Evolutionary conservation across 345 rosid species (phyloP).

Genomic region (Lepidium sativum): DNA sequence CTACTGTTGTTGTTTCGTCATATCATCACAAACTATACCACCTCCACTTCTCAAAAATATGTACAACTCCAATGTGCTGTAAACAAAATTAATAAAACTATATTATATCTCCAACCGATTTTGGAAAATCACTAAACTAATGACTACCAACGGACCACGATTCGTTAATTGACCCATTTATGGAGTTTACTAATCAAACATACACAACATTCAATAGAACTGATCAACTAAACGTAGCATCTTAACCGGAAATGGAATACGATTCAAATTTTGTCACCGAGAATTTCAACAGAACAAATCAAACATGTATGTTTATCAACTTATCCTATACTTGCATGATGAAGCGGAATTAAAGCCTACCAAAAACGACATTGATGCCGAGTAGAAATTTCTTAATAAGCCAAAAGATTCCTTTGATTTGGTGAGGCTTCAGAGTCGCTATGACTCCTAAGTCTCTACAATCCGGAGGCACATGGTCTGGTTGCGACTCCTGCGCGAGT

Average conservation of each 20-base stretch:
- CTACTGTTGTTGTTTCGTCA: conserved; percentile 47
- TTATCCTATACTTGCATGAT: not conserved
- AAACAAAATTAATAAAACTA: not conserved
- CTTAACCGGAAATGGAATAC: too few relatives aligned
- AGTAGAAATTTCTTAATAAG: conserved; percentile 54
- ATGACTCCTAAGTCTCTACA: too few relatives aligned
- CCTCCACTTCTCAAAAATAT: not conserved
- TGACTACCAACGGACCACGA: too few relatives aligned
- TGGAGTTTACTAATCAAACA: too few relatives aligned
- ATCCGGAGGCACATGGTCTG: too few relatives aligned
- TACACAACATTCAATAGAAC: too few relatives aligned
- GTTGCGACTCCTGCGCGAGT: too few relatives aligned
- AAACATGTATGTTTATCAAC: not conserved
- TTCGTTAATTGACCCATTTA: too few relatives aligned
- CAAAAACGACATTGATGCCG: conserved; percentile 78
- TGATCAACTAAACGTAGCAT: too few relatives aligned
- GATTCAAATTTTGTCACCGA: too few relatives aligned
- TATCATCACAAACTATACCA: conserved; percentile 20
- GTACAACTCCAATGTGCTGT: not conserved
- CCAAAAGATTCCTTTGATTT: conserved; percentile 73
- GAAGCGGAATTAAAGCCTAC: conserved; percentile 19
- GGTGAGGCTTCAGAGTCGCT: conserved; percentile 68
- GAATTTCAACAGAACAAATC: too few relatives aligned
- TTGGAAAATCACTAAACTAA: too few relatives aligned
- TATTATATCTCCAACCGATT: not conserved